These are phyloP conservation scores for Diutina pseudorugosa DNA, from an alignment of 1,139 yeast species.

Conservation along the genomic window DNA sequence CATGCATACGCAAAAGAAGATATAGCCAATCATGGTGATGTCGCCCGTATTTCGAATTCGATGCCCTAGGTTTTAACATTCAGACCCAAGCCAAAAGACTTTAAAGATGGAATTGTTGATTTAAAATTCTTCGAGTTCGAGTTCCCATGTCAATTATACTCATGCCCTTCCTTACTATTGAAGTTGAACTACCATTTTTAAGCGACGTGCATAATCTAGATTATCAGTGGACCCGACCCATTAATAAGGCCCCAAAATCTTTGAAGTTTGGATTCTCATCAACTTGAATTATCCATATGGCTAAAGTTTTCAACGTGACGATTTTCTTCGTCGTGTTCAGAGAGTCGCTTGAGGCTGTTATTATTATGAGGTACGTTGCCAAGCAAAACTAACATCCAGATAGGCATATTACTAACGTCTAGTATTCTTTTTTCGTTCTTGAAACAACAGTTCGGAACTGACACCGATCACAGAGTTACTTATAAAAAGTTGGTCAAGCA, in stretches of 20 bases:
- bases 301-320: conserved; percentile 45
- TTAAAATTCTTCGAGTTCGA: too few species aligned
- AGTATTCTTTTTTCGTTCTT: conserved; percentile 2
- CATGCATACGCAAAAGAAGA: not conserved
- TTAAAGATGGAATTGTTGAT: too few species aligned
- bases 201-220: not conserved
- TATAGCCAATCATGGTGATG: not conserved
- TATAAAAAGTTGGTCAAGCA: conserved; percentile 22
- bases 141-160: not conserved
- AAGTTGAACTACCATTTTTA: too few species aligned
- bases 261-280: not conserved
- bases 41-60: not conserved
- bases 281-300: not conserved
- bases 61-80: too few species aligned
- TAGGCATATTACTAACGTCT: not conserved
- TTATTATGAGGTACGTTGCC: not conserved
- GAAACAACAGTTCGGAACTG: not conserved
- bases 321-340: conserved; percentile 81
- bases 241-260: not conserved
- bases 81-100: too few species aligned
- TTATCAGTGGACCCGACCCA: not conserved
- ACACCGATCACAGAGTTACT: not conserved
- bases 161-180: too few species aligned
- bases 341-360: conserved; percentile 75
- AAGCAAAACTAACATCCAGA: not conserved